Base-by-base conservation (phyloP, 2,329 filamentous ascomycete species). In the Torrubiella hemipterigena region DNA sequence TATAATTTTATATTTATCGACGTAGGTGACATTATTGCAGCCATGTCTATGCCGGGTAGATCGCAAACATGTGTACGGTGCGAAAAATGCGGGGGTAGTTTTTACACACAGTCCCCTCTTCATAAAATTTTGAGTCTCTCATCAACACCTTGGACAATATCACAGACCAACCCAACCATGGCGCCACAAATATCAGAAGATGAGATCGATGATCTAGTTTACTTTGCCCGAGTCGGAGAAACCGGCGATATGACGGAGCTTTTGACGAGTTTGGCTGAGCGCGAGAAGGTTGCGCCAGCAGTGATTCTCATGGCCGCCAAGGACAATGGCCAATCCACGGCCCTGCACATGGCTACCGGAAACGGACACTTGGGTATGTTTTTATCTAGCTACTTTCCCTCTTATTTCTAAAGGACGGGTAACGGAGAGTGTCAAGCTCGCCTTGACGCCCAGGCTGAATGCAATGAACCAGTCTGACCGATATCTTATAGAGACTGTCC, bases 171-270 rank as follows among this genome's bases (percentile, higher is more conserved):
- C 21, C 39, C 31, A 40, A 42, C 38, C 33, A 69, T 69, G 57
- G 59, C 65, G 17, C 65, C 64, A 15, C 61, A 63, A 37, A 61
- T 89, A 29, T 71, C 72, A 30, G 77, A 81, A 51, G 87, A 94
- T 32, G 74, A 86, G 54, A 79, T 93, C 47, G 87, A 95, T 53
- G 89, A 96, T 57, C 70, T 96, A 42, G 73, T 96, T 43, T 95
- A 94, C 61, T 76, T 84, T 43, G 73, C 86, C 3, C 82, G 89
- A 22, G 69, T 72, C 0, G 85, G 85, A 41, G 87, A 95, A 40
- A 63, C 75, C 35, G 59, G 66, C 13, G 81, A 89, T 17, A 64
- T 96, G 29, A 61, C 68, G 2, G 56, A 62, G 20, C 50, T 61
- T 7, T 63, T 93, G 31, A 56, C 67, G 10, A 61, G 65, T 17